Evolutionary conservation across 2,329 filamentous ascomycete genomes (phyloP).

Genomic region (Cercospora zeae-maydis): DNA sequence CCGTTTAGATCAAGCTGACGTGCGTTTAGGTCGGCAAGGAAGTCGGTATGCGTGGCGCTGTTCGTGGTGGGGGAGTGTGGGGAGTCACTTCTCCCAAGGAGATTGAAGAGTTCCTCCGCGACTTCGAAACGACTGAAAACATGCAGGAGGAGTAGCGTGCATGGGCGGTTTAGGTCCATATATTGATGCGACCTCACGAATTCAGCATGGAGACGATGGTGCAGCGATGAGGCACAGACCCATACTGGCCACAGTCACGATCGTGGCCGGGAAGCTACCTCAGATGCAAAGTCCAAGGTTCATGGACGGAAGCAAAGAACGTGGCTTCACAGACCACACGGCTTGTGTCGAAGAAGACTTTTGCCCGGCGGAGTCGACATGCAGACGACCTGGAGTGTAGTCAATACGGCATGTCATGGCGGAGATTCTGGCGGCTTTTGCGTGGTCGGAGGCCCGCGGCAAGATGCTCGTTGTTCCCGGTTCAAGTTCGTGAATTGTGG

Average conservation of each 20-base stretch:
- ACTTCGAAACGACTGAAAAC: conserved; percentile 47
- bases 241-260: not conserved
- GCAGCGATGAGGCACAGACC: not conserved
- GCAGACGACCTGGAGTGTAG: not conserved
- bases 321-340: not conserved
- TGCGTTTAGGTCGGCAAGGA: conserved; percentile 63
- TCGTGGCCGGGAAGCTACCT: not conserved
- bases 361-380: not conserved
- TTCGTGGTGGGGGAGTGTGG: conserved; percentile 71
- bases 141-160: conserved; percentile 36
- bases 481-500: not conserved
- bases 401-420: not conserved
- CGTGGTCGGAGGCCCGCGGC: not conserved
- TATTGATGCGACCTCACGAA: not conserved
- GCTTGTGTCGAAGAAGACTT: not conserved
- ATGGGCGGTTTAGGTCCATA: not conserved
- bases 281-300: not conserved
- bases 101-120: conserved; percentile 46
- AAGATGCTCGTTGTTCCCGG: not conserved
- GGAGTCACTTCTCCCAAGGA: conserved; percentile 74
- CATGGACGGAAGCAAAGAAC: not conserved
- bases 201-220: not conserved
- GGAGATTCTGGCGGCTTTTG: not conserved
- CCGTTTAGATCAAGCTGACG: not conserved
- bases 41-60: conserved; percentile 76